These are phyloP conservation scores for Paspalum vaginatum DNA, from an alignment of 176 grass and related monocot species.

Conservation along the genomic window DNA sequence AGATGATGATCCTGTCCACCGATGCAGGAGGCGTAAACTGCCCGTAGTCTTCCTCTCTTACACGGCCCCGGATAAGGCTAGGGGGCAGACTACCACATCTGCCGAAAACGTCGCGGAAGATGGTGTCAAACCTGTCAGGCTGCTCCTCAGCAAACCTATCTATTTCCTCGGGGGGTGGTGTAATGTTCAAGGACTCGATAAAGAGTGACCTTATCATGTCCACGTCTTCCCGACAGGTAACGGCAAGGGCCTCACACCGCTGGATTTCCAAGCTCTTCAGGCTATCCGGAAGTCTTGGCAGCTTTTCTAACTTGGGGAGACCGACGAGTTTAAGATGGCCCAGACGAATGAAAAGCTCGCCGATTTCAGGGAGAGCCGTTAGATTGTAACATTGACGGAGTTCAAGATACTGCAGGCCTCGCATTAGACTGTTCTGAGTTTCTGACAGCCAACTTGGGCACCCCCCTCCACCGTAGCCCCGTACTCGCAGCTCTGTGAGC, in stretches of 20 bases:
- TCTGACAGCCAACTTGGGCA: conserved; percentile 19
- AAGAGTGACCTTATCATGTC: conserved; percentile 1
- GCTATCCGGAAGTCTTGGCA: not conserved
- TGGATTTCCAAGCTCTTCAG: not conserved
- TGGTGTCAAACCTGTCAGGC: not conserved
- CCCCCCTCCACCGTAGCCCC: not conserved
- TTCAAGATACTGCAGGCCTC: conserved; percentile 13
- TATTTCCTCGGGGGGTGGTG: not conserved
- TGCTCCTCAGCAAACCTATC: conserved; percentile 16
- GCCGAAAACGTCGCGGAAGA: not conserved
- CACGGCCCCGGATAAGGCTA: not conserved
- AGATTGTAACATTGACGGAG: not conserved
- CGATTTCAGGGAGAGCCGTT: not conserved
- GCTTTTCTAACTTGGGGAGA: not conserved
- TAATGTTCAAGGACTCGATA: not conserved
- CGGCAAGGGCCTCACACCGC: not conserved
- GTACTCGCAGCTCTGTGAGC: not conserved
- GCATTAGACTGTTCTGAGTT: not conserved
- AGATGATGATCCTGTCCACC: conserved; percentile 12
- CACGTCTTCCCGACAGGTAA: conserved; percentile 10
- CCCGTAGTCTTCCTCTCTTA: not conserved
- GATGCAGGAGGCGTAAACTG: not conserved
- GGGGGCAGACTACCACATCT: not conserved
- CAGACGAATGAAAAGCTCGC: not conserved
- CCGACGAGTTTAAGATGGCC: not conserved